These are phyloP conservation scores for Tylopilus vinaceipallidus DNA, from an alignment of 768 basidiomycete species.

Conservation along the genomic window DNA sequence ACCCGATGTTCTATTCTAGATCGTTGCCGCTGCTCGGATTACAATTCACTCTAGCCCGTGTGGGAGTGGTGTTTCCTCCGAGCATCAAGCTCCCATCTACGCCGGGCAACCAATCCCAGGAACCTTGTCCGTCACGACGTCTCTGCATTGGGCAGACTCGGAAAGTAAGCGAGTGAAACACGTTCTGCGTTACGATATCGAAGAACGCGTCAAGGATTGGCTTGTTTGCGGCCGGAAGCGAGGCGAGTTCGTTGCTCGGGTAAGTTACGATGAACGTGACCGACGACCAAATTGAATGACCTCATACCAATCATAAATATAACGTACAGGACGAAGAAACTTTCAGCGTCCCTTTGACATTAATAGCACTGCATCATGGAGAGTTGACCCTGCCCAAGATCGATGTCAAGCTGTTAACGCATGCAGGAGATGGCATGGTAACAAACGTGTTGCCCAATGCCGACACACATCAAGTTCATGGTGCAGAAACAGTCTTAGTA, in stretches of 20 bases:
- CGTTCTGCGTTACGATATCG: constrained; percentile 74
- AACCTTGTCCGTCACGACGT: constrained; percentile 62
- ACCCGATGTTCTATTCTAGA: constrained; percentile 40
- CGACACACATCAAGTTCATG: constrained; percentile 83
- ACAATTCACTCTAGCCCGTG: constrained; percentile 46
- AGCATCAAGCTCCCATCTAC: constrained; percentile 49
- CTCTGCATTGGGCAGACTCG: constrained; percentile 72
- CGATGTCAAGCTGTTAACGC: constrained; percentile 56
- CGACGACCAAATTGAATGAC: neutral
- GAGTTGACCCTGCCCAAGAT: constrained; percentile 76
- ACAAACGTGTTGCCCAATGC: constrained; percentile 58
- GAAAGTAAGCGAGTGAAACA: constrained; percentile 44
- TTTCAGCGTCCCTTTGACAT: constrained; percentile 59
- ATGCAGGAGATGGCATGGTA: constrained; percentile 53
- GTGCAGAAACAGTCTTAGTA: constrained; percentile 77
- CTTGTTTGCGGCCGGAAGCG: constrained; percentile 85
- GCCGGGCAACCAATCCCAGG: constrained; percentile 87
- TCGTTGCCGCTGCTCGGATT: constrained; percentile 61
- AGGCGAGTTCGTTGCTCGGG: constrained; percentile 76
- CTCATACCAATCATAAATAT: neutral
- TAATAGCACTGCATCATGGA: constrained; percentile 88
- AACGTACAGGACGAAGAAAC: constrained; percentile 56
- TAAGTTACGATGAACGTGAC: constrained; percentile 33
- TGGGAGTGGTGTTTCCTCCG: constrained; percentile 27
- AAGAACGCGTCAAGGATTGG: constrained; percentile 83